Base-by-base conservation (phyloP, 2,329 filamentous ascomycete genomes). In the Aspergillus uvarum region DNA sequence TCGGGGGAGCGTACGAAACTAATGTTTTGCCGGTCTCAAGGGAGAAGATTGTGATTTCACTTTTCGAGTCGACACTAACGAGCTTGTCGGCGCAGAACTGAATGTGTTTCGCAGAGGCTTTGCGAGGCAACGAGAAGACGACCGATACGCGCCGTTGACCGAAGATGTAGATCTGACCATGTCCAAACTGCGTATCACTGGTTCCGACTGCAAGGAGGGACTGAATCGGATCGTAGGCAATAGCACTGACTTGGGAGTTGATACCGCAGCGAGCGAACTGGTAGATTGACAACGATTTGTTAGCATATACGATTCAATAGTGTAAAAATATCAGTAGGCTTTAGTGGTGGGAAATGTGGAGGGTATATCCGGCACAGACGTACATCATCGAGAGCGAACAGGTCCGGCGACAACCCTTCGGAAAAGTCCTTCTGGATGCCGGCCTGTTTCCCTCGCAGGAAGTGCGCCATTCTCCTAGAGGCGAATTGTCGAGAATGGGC, bases 401-500 rank as follows among this genome's bases (percentile, higher is more conserved):
- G 80, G 63, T 91, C 90, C 42, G 91, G 85, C 19, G 86, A 82
- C 64, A 98, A 87, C 66, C 89, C 90, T 19, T 88, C 87, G 55
- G 93, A 96, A 66, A 99, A 84, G 79, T 98, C 95, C 77, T 89
- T 91, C 74, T 92, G 89, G 69, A 99, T 89, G 71, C 95, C 95
- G 59, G 92, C 87, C 83, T 98, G 95, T 83, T 96, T 97, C 69
- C 91, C 90, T 74, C 95, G 85, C 64, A 99, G 81, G 74, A 98
- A 94, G 69, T 90, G 87, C 58, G 93, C 87, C 93, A 97, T 97
- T 59, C 68, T 68, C 58, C 31, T 44, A 35, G 53, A 7, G 31
- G 35, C 55, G 55, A 42, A 58, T 52, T 47, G 59, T 35, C 10
- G 32, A 62, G 53, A 32, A 50, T 56, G 44, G 47, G 58, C 58